Conservation (phyloP, 768 basidiomycete species). For the Pulveroboletus sp. region DNA sequence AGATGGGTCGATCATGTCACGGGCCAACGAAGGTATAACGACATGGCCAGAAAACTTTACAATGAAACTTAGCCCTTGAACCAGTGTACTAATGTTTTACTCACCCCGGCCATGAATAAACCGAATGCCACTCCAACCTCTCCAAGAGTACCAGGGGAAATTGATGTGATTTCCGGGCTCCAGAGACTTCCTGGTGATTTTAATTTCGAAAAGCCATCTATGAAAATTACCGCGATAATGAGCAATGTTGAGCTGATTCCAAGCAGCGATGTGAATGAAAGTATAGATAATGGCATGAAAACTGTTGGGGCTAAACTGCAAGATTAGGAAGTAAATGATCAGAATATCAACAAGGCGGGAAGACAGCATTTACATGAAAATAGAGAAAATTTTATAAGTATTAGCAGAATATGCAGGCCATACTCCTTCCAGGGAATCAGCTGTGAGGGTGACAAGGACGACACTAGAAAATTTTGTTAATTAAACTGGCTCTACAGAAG, state of each 20-base stretch:
- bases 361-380: constrained; percentile 53
- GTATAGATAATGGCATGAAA: constrained; percentile 78
- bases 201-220: constrained; percentile 75
- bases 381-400: constrained; percentile 72
- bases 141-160: constrained; percentile 47
- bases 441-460: constrained; percentile 83
- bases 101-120: constrained; percentile 87
- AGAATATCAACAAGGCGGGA: not conserved
- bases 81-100: constrained; percentile 16
- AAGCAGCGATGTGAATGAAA: constrained; percentile 86
- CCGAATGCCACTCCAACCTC: constrained; percentile 81
- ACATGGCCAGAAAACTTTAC: constrained; percentile 92
- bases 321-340: constrained; percentile 3
- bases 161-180: constrained; percentile 64
- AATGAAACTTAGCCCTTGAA: not conserved
- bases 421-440: constrained; percentile 77
- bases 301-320: constrained; percentile 76
- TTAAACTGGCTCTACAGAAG: not conserved
- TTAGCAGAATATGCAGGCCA: constrained; percentile 62
- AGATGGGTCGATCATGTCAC: constrained; percentile 83
- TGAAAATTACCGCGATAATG: constrained; percentile 70
- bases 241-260: constrained; percentile 77
- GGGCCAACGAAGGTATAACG: constrained; percentile 83
- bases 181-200: constrained; percentile 79
- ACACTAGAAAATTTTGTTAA: constrained; percentile 46